phyloP scores from a whole-genome alignment of 495 filamentous ascomycete species.

The Aspergillus leporis region DNA sequence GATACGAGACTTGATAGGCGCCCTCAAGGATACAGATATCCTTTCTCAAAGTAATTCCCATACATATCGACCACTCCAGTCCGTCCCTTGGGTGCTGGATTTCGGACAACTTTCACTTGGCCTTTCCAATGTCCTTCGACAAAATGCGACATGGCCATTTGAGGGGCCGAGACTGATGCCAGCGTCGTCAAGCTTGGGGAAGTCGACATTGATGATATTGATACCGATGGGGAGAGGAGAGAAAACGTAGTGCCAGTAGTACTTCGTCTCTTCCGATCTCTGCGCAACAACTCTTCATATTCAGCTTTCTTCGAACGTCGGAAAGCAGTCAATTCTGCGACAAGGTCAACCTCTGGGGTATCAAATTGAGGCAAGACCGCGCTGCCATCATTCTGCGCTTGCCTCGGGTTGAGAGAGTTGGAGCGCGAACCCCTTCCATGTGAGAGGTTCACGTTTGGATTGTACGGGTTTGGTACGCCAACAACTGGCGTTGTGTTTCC shows the following conservation, averaged over 20 bases:
- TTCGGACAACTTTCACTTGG: slow-evolving; percentile 53
- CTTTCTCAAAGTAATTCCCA: slow-evolving; percentile 56
- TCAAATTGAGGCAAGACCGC: slow-evolving; percentile 7
- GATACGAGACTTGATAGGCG: not conserved
- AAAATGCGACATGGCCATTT: slow-evolving; percentile 32
- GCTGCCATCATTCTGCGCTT: not conserved
- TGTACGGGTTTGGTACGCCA: slow-evolving; percentile 7
- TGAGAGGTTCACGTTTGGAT: slow-evolving; percentile 3
- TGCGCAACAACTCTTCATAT: slow-evolving; percentile 39
- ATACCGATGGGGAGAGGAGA: slow-evolving; percentile 15
- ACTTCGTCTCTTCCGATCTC: slow-evolving; percentile 31
- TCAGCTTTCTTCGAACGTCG: slow-evolving; percentile 46
- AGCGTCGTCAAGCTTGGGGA: slow-evolving; percentile 12
- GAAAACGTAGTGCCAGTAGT: slow-evolving; percentile 24
- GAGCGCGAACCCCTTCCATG: not conserved
- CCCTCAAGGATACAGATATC: slow-evolving; percentile 50
- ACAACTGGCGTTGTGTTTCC: slow-evolving; percentile 17
- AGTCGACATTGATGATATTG: slow-evolving; percentile 15
- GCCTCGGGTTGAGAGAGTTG: not conserved
- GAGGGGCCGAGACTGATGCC: slow-evolving; percentile 17
- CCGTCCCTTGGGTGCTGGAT: slow-evolving; percentile 42
- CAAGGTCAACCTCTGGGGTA: slow-evolving; percentile 42
- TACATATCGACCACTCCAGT: slow-evolving; percentile 52
- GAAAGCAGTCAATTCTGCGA: slow-evolving; percentile 50
- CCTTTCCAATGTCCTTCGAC: slow-evolving; percentile 56